Base-by-base conservation (phyloP, 805 yeast species). In the Yamadazyma sp. region DNA sequence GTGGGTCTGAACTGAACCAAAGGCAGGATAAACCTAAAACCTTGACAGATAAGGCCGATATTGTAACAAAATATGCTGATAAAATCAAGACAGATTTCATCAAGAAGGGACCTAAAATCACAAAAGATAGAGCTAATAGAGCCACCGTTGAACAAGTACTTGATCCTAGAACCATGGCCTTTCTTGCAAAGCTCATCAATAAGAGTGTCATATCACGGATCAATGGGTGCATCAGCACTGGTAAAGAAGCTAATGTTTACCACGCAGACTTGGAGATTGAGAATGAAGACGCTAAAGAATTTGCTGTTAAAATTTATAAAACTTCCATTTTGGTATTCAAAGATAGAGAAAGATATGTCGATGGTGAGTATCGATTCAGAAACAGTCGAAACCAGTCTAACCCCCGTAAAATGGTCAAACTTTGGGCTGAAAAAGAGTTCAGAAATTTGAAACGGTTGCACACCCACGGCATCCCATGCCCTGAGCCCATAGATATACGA, bases 351-450 rank as follows among this genome's bases (percentile, higher is more conserved):
- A 66, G 97, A 50, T 93, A 93, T 54, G 98, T 93, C 12, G 90
- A 84, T 56, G 99, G 99, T 24, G 99, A 93, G 64, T 91, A 78
- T 61, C 70, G 99, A 39, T 93, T 93, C 64, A 70, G 97, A 54
- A 84, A 86, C 55, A 74, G 86, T 5, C 87, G 91, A 50, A 77
- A 74, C 40, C 89, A 86, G 52, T 88, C 89, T 48, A 93, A 93
- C 55, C 98, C 98, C 7, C 74, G 99, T 54, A 91, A 91, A 56
- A 91, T 93, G 97, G 96, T 93, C 45, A 88, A 87, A 59, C 75
- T 90, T 16, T 93, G 99, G 99, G 98, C 99, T 0, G 99, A 93
- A 59, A 93, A 93, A 56, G 99, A 93, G 64, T 91, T 90, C 49
- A 67, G 99, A 39, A 93, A 93, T 57, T 71, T 93, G 60, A 91